A percentile compares a stretch with the other conserved stretches of the same genome.
phyloP scores from a whole-genome alignment of 495 filamentous ascomycete genomes.

The Hyaloscypha finlandica region DNA sequence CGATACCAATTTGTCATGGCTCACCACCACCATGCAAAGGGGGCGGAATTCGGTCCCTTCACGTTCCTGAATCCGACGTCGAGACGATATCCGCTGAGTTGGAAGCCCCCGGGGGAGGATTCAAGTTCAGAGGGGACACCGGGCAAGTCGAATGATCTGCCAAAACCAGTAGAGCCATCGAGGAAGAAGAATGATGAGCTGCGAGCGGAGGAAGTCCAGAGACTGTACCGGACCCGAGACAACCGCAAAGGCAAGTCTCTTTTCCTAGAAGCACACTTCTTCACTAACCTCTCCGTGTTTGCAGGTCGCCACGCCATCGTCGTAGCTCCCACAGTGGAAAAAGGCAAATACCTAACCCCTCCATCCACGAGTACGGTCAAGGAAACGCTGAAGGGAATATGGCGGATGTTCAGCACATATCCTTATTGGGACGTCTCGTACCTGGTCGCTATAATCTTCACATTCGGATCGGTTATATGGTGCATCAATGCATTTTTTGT shows the following conservation, averaged over 20 bases:
- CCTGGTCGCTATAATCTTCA: slow-evolving; percentile 66
- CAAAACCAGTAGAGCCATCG: neutral
- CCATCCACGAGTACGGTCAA: slow-evolving; percentile 44
- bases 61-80: slow-evolving; percentile 53
- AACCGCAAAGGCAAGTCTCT: slow-evolving; percentile 25
- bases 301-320: slow-evolving; percentile 60
- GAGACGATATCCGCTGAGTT: slow-evolving; percentile 30
- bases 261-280: neutral
- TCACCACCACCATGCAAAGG: slow-evolving; percentile 11
- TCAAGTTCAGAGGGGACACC: slow-evolving; percentile 8
- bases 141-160: neutral
- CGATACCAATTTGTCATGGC: neutral
- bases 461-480: slow-evolving; percentile 63
- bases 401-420: slow-evolving; percentile 56
- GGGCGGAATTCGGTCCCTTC: slow-evolving; percentile 40
- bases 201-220: slow-evolving; percentile 24
- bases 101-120: slow-evolving; percentile 13
- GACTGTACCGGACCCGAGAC: slow-evolving; percentile 21
- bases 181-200: slow-evolving; percentile 16
- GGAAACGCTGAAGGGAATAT: slow-evolving; percentile 45
- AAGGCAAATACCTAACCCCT: slow-evolving; percentile 41
- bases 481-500: slow-evolving; percentile 70
- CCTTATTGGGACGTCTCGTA: slow-evolving; percentile 73
- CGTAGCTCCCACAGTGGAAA: slow-evolving; percentile 39
- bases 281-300: neutral